These are phyloP conservation scores for Fusarium sp. DNA, from an alignment of 2,329 filamentous ascomycete species.

Conservation along the genomic window DNA sequence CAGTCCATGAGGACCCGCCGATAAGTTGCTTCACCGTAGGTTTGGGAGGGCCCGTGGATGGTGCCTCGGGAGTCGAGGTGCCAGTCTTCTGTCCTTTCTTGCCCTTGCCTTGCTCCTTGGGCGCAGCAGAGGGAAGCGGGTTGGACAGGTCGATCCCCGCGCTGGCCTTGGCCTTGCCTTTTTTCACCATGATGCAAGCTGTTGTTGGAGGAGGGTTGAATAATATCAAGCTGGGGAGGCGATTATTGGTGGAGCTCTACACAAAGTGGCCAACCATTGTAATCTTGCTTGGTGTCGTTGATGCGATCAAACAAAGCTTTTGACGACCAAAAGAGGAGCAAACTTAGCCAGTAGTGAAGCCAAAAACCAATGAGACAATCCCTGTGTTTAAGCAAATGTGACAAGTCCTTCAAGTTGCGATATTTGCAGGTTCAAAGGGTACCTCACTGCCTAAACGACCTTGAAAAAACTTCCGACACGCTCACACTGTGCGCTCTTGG, in stretches of 20 bases:
- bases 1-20: constrained; percentile 96
- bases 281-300: constrained; percentile 3
- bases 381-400: background rate
- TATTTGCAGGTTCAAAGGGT: background rate
- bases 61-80: constrained; percentile 51
- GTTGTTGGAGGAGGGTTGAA: constrained; percentile 22
- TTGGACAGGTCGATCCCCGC: constrained; percentile 43
- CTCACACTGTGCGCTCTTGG: background rate
- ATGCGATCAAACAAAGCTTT: background rate
- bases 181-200: constrained; percentile 63
- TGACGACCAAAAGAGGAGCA: background rate
- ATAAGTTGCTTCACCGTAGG: constrained; percentile 85
- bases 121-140: constrained; percentile 53
- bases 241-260: constrained; percentile 41
- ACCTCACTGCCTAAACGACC: background rate
- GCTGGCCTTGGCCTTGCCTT: constrained; percentile 66
- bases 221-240: constrained; percentile 17
- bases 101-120: constrained; percentile 63
- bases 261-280: constrained; percentile 7
- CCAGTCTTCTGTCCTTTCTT: constrained; percentile 58
- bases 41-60: constrained; percentile 65
- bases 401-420: background rate
- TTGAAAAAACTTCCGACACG: background rate
- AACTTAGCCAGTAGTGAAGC: background rate
- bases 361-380: background rate